Evolutionary conservation across 2,329 filamentous ascomycete species (phyloP).

Genomic region (Aspergillus ruber): DNA sequence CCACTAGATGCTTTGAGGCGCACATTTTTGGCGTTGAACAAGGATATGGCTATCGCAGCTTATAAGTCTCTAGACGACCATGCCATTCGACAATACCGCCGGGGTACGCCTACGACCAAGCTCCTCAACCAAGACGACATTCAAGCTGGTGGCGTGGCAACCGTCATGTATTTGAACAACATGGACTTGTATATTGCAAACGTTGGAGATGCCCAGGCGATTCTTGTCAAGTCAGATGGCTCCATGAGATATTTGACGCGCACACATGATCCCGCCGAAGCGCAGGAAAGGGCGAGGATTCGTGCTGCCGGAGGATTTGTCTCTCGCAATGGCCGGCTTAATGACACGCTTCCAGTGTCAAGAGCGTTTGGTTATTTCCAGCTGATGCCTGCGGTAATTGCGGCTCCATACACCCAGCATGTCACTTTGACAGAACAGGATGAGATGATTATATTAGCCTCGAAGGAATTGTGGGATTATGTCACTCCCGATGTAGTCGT

Average conservation of each 20-base stretch:
- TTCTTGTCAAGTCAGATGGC: slow-evolving; percentile 85
- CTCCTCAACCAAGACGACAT: slow-evolving; percentile 84
- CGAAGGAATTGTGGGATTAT: slow-evolving; percentile 91
- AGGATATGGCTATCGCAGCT: slow-evolving; percentile 81
- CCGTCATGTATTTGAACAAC: slow-evolving; percentile 80
- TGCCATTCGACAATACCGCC: slow-evolving; percentile 52
- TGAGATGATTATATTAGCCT: slow-evolving; percentile 88
- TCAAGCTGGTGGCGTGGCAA: slow-evolving; percentile 83
- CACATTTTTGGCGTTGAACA: slow-evolving; percentile 84
- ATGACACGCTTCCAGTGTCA: slow-evolving; percentile 85
- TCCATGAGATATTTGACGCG: slow-evolving; percentile 74
- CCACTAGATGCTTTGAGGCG: slow-evolving; percentile 77
- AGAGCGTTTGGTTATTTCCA: slow-evolving; percentile 93
- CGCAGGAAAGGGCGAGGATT: slow-evolving; percentile 76
- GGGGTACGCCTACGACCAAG: slow-evolving; percentile 65
- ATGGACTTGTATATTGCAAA: slow-evolving; percentile 93
- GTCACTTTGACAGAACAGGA: slow-evolving; percentile 78
- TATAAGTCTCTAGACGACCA: slow-evolving; percentile 74
- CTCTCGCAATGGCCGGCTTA: slow-evolving; percentile 86
- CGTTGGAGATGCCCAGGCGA: slow-evolving; percentile 90
- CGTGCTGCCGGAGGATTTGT: slow-evolving; percentile 94
- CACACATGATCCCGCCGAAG: slow-evolving; percentile 89
- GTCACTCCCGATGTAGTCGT: slow-evolving; percentile 83
- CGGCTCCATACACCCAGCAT: slow-evolving; percentile 75
- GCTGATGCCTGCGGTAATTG: slow-evolving; percentile 86